Evolutionary conservation across 2,329 filamentous ascomycete species (phyloP), one percentile per base, ranked within the genome.

Genomic region (Rugonectria rugulosa): DNA sequence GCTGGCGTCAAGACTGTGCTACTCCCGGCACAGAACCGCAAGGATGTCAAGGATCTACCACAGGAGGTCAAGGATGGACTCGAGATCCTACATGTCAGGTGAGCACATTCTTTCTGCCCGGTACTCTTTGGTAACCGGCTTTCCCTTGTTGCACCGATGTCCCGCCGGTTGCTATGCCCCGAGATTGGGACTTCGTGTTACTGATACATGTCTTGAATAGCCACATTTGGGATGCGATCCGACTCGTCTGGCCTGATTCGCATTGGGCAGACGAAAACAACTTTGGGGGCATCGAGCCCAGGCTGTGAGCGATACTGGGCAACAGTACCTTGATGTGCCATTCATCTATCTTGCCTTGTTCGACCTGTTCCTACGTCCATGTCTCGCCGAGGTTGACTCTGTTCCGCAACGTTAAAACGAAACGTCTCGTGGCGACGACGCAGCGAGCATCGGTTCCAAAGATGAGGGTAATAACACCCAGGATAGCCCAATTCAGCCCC

Each of bases 1-100:
- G 95, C 95, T 2, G 95, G 95, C 23, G 94, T 99, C 59, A 96
- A 97, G 82, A 94, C 91, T 26, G 94, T 99, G 7, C 74, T 99
- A 57, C 79, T 99, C 7, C 95, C 95, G 3, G 84, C 88, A 26
- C 89, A 91, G 65, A 99, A 99, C 73, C 84, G 88, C 61, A 98
- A 98, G 77, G 95, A 99, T 71, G 89, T 90, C 55, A 90, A 90
- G 74, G 94, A 98, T 75, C 80, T 98, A 51, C 95, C 95, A 0
- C 82, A 89, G 60, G 95, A 99, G 77, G 95, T 99, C 44, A 89
- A 88, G 72, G 84, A 90, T 67, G 93, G 92, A 0, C 74, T 99
- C 57, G 86, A 94, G 70, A 97, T 99, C 70, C 84, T 96, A 61
- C 90, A 92, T 74, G 92, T 99, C 61, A 87, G 85, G 90, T 93